phyloP scores from a whole-genome alignment of 495 filamentous ascomycete species.

The Aspergillus asperescens region DNA sequence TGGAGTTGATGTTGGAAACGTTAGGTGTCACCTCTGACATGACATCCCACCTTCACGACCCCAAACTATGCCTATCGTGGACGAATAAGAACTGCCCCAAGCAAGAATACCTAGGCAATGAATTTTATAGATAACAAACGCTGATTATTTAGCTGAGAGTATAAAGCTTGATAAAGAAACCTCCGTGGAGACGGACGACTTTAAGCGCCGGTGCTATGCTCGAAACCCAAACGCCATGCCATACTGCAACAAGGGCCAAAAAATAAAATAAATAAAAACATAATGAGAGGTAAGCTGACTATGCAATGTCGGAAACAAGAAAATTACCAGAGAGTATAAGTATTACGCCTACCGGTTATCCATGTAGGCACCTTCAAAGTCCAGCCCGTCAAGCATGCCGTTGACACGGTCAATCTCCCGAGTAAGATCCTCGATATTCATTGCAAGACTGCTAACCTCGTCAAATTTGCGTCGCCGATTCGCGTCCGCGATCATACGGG shows the following conservation, averaged over 20 bases:
- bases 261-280: background rate
- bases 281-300: background rate
- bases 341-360: slow-evolving; percentile 21
- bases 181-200: background rate
- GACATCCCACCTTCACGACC: background rate
- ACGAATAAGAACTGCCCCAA: background rate
- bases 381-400: slow-evolving; percentile 43
- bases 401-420: slow-evolving; percentile 71
- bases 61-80: slow-evolving; percentile 1
- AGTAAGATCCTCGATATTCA: slow-evolving; percentile 80
- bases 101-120: background rate
- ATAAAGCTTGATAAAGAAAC: background rate
- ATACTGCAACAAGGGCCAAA: background rate
- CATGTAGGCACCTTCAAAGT: slow-evolving; percentile 49
- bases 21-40: background rate
- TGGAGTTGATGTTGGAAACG: too few relatives aligned
- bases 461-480: slow-evolving; percentile 80
- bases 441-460: slow-evolving; percentile 72
- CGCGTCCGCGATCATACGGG: slow-evolving; percentile 80
- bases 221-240: slow-evolving; percentile 11
- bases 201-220: slow-evolving; percentile 15
- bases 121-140: background rate
- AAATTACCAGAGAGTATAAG: background rate
- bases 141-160: background rate
- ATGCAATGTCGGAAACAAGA: background rate